These are phyloP conservation scores for Lepiota subincarnata DNA, from an alignment of 768 basidiomycete species.

Conservation along the genomic window DNA sequence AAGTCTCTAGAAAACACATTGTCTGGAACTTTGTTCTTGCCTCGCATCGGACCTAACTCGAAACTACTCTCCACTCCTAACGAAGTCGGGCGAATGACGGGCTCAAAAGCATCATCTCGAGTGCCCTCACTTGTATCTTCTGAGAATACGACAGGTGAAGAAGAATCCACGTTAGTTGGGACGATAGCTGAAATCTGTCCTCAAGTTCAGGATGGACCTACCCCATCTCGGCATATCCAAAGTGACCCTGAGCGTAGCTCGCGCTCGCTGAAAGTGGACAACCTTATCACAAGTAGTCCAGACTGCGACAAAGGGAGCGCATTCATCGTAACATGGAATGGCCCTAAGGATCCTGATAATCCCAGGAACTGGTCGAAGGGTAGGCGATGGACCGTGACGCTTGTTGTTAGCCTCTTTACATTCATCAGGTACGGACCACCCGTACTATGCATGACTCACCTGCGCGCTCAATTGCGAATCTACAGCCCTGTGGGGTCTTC, in stretches of 20 bases:
- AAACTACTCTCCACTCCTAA: too few species aligned
- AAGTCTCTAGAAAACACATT: too few species aligned
- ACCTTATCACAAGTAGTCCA: not conserved
- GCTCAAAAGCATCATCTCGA: not conserved
- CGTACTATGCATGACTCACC: constrained; percentile 60
- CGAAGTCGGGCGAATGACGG: not conserved
- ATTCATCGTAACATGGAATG: constrained; percentile 45
- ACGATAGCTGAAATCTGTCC: not conserved
- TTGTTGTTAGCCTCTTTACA: constrained; percentile 61
- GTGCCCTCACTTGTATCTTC: constrained; percentile 1
- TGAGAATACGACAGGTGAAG: not conserved
- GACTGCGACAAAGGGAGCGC: not conserved
- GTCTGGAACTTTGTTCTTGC: too few species aligned
- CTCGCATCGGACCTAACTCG: too few species aligned
- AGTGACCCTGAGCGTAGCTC: not conserved
- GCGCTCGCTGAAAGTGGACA: not conserved
- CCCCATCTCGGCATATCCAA: not conserved
- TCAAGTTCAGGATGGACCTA: constrained; percentile 1
- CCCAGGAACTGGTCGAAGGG: constrained; percentile 58
- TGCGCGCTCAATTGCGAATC: constrained; percentile 22
- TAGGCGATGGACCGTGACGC: constrained; percentile 61
- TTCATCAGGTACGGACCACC: constrained; percentile 66
- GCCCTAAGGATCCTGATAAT: constrained; percentile 53
- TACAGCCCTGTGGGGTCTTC: constrained; percentile 30
- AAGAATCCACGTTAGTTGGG: not conserved